Percentiles rank a stretch among this genome's conserved stretches.
Conservation (phyloP, 2,329 filamentous ascomycete species). For the Arthrobotrys pseudoclavata region DNA sequence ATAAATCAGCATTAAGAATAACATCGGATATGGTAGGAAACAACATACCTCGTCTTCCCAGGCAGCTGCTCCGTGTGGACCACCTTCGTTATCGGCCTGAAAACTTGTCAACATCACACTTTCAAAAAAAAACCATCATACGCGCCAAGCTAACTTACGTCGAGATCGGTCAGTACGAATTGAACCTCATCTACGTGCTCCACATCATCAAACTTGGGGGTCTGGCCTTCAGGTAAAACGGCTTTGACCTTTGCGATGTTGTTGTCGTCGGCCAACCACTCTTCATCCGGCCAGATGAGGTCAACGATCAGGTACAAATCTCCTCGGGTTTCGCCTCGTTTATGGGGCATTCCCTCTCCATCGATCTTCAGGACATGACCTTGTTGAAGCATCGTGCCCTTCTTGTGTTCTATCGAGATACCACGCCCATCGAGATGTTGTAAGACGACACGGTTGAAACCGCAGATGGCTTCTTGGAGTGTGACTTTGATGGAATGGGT, state of each 20-base stretch:
- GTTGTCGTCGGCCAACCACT: constrained; percentile 78
- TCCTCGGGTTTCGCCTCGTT: constrained; percentile 84
- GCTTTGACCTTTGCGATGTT: constrained; percentile 79
- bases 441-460: constrained; percentile 90
- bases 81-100: constrained; percentile 67
- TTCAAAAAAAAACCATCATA: background rate
- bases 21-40: constrained; percentile 40
- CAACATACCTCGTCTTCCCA: constrained; percentile 68
- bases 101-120: constrained; percentile 25
- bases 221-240: constrained; percentile 77
- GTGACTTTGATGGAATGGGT: constrained; percentile 84
- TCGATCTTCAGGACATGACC: constrained; percentile 86
- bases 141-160: constrained; percentile 70
- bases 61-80: constrained; percentile 66
- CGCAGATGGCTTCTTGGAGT: constrained; percentile 84
- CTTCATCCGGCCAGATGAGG: constrained; percentile 88
- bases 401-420: constrained; percentile 82
- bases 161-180: constrained; percentile 84
- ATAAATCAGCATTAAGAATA: constrained; percentile 70
- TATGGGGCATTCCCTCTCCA: constrained; percentile 94
- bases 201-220: constrained; percentile 73
- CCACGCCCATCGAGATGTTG: constrained; percentile 94
- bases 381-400: constrained; percentile 85
- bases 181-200: constrained; percentile 88
- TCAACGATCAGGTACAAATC: constrained; percentile 90